phyloP scores from a whole-genome alignment of 2,329 filamentous ascomycete genomes.

The Ascocoryne sarcoides region DNA sequence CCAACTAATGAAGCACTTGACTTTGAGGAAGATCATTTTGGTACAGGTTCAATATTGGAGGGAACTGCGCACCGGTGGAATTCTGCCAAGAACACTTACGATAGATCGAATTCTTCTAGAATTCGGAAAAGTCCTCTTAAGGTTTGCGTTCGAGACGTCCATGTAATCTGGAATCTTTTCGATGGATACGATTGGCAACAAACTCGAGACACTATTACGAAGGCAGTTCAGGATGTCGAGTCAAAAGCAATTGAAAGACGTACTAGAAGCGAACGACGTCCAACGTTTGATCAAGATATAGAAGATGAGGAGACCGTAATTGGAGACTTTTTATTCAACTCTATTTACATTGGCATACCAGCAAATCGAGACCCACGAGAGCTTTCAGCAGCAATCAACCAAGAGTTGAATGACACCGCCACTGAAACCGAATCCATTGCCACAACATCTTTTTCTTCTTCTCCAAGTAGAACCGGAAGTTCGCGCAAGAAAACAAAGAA shows the following conservation, averaged over 20 bases:
- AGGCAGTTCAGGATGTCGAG: constrained; percentile 84
- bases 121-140: constrained; percentile 62
- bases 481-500: constrained; percentile 39
- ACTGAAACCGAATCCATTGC: constrained; percentile 88
- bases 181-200: constrained; percentile 95
- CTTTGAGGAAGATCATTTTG: constrained; percentile 74
- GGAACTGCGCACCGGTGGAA: constrained; percentile 73
- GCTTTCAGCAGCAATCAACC: constrained; percentile 75
- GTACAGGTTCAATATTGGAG: constrained; percentile 48
- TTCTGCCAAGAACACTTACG: constrained; percentile 66
- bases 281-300: constrained; percentile 52
- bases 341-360: constrained; percentile 92
- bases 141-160: constrained; percentile 73
- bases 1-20: constrained; percentile 50
- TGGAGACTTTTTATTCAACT: constrained; percentile 95
- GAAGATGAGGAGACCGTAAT: constrained; percentile 79
- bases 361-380: constrained; percentile 78
- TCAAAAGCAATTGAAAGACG: constrained; percentile 69
- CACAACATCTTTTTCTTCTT: constrained; percentile 59
- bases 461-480: constrained; percentile 42
- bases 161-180: constrained; percentile 95
- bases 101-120: constrained; percentile 51
- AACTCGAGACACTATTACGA: constrained; percentile 77
- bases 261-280: constrained; percentile 47
- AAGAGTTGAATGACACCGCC: constrained; percentile 72